phyloP scores from a whole-genome alignment of 163 green algal genomes.

The Volvox carteri region DNA sequence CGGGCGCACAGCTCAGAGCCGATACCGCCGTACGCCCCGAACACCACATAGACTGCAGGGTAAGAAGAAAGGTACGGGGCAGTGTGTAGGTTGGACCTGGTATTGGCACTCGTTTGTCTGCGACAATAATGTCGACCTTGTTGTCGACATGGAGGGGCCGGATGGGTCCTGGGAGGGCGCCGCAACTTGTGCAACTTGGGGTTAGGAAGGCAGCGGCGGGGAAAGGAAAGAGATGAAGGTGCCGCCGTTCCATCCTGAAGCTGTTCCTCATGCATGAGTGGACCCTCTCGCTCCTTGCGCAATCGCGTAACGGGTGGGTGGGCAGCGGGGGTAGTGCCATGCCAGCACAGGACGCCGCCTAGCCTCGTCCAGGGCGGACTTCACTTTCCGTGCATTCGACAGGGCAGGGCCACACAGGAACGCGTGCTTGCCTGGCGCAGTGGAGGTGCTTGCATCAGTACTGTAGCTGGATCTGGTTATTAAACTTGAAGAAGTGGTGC shows the following conservation, averaged over 20 bases:
- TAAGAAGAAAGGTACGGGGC: neutral
- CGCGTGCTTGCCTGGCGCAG: neutral
- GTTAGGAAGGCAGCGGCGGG: neutral
- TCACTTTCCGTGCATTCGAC: neutral
- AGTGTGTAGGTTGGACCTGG: neutral
- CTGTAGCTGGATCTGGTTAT: neutral
- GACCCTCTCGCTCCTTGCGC: neutral
- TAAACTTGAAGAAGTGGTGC: too few species aligned
- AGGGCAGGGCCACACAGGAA: neutral
- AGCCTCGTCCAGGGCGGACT: neutral
- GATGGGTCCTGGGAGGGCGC: neutral
- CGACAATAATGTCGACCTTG: neutral
- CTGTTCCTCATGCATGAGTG: neutral
- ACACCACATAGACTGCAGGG: conserved; percentile 88
- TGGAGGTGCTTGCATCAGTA: neutral
- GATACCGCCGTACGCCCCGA: conserved; percentile 83
- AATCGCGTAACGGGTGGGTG: neutral
- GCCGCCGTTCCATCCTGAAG: neutral
- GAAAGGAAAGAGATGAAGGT: neutral
- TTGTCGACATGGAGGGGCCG: neutral
- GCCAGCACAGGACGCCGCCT: neutral
- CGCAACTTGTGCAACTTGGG: neutral
- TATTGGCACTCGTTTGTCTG: too few species aligned
- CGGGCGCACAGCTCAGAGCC: conserved; percentile 72
- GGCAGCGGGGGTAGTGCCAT: neutral